Evolutionary conservation across 306 rosid species (phyloP).

Genomic region (Gillenia trifoliata): DNA sequence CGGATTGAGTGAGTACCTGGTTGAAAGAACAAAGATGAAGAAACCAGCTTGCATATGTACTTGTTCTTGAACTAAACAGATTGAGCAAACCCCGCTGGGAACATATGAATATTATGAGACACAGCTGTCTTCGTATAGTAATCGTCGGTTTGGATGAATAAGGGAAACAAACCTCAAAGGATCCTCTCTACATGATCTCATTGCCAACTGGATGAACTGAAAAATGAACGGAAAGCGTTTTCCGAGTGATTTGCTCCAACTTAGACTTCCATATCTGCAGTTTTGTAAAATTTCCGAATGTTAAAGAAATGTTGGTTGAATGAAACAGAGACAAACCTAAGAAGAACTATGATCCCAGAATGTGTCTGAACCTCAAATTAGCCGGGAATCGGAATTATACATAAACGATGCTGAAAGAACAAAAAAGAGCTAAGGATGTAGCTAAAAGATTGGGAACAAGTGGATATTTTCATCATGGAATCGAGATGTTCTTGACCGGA

Average conservation of each 20-base stretch:
- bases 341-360: neutral
- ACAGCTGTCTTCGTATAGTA: neutral
- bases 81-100: slow-evolving; percentile 37
- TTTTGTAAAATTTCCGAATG: neutral
- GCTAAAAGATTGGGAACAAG: neutral
- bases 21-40: neutral
- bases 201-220: slow-evolving; percentile 84
- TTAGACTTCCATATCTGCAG: slow-evolving; percentile 65
- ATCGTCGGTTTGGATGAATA: slow-evolving; percentile 3
- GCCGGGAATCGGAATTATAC: neutral
- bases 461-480: neutral
- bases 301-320: slow-evolving; percentile 6
- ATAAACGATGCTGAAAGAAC: neutral
- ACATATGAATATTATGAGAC: slow-evolving; percentile 9
- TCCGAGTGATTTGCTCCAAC: slow-evolving; percentile 63
- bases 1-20: slow-evolving; percentile 6
- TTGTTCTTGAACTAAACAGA: slow-evolving; percentile 24
- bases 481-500: neutral
- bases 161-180: slow-evolving; percentile 36
- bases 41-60: slow-evolving; percentile 20
- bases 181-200: slow-evolving; percentile 69
- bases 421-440: neutral
- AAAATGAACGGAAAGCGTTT: slow-evolving; percentile 61
- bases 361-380: neutral
- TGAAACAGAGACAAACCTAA: neutral